Evolutionary conservation across 2,329 filamentous ascomycete species (phyloP), one percentile per base, ranked within the genome.

Genomic region (Cladosporium colombiae): DNA sequence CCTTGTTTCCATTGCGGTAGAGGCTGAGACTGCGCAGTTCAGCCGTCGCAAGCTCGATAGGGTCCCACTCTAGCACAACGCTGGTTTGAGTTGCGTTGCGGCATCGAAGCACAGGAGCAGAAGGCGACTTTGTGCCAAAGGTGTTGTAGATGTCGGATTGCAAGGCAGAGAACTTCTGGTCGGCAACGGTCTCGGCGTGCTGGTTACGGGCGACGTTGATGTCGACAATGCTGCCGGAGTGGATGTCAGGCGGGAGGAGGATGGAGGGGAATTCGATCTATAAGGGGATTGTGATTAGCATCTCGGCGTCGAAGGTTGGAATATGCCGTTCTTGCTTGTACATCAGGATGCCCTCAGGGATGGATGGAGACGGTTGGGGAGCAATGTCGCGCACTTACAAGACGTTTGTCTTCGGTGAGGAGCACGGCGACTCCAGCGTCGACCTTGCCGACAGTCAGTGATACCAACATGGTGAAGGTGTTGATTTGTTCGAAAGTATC

Each of bases 181-280:
- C 88, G 68, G 92, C 87, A 71, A 88, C 84, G 64, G 85, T 78
- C 81, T 99, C 95, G 66, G 93, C 92, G 63, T 83, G 81, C 72
- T 87, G 84, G 80, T 99, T 99, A 78, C 94, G 92, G 66, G 90
- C 85, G 71, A 99, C 95, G 68, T 92, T 93, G 79, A 99, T 98
- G 80, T 99, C 95, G 78, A 99, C 95, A 74, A 99, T 98, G 78
- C 91, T 96, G 72, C 95, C 95, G 18, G 93, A 97, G 68, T 92
- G 89, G 79, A 99, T 99, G 78, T 97, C 93, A 68, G 91, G 91
- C 1, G 95, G 95, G 18, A 99, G 89, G 59, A 99, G 91, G 71
- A 99, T 97, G 56, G 95, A 98, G 40, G 95, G 95, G 76, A 99
- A 99, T 78, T 99, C 95, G 78, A 99, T 98, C 94, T 98, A 78